phyloP scores from a whole-genome alignment of 495 filamentous ascomycete genomes.

The Niebla homalea region DNA sequence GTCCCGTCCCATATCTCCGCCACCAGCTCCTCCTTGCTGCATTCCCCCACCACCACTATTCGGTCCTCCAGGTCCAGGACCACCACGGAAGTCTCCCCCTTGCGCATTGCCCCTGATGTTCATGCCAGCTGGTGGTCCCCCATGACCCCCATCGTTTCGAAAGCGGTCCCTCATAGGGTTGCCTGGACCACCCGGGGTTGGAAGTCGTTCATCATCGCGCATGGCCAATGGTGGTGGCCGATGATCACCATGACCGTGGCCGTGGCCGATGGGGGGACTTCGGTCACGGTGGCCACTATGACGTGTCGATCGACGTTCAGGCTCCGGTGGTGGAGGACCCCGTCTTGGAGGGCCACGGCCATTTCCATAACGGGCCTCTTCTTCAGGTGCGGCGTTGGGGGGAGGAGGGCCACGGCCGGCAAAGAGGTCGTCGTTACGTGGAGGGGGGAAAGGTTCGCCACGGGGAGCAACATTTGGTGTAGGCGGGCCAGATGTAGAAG shows the following conservation, averaged over 20 bases:
- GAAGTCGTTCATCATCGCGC: slow-evolving; percentile 8
- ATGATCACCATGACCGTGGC: background rate
- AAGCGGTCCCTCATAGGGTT: slow-evolving; percentile 1
- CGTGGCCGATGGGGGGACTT: background rate
- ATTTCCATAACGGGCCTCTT: slow-evolving; percentile 10
- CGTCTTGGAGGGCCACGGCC: slow-evolving; percentile 5
- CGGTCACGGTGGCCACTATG: slow-evolving; percentile 7
- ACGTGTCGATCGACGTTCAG: slow-evolving; percentile 12
- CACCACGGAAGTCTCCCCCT: slow-evolving; percentile 2
- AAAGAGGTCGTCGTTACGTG: slow-evolving; percentile 13
- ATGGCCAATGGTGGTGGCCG: background rate
- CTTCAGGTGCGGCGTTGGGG: slow-evolving; percentile 1
- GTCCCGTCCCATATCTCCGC: slow-evolving; percentile 5
- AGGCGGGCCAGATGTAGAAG: slow-evolving; percentile 10
- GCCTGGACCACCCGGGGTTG: slow-evolving; percentile 5
- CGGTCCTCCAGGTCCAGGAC: slow-evolving; percentile 3
- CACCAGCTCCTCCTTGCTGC: slow-evolving; percentile 2
- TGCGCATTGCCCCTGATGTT: slow-evolving; percentile 3
- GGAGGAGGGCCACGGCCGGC: slow-evolving; percentile 4
- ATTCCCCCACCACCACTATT: slow-evolving; percentile 8
- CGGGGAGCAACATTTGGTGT: slow-evolving; percentile 4
- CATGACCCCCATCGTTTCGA: background rate
- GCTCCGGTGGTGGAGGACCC: slow-evolving; percentile 6
- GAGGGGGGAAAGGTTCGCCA: background rate
- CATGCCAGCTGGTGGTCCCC: background rate